Percentiles rank a stretch among this genome's conserved stretches.
Evolutionary conservation across 2,329 filamentous ascomycete genomes (phyloP).

Genomic region (Claviceps capensis): DNA sequence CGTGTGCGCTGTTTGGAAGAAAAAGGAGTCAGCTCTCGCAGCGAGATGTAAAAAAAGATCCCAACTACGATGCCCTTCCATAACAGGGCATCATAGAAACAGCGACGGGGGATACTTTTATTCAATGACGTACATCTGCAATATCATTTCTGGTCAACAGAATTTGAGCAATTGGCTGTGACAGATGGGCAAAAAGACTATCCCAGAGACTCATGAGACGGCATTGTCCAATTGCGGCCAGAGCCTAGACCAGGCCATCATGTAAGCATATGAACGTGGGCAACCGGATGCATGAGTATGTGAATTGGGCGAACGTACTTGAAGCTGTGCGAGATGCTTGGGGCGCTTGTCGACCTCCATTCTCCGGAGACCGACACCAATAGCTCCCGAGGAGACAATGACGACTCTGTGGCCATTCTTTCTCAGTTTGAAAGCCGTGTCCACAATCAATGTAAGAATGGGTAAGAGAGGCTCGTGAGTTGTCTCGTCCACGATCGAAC

Average conservation of each 20-base stretch:
- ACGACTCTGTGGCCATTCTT: slow-evolving; percentile 90
- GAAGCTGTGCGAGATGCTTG: slow-evolving; percentile 79
- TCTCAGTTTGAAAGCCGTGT: slow-evolving; percentile 76
- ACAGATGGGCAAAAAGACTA: slow-evolving; percentile 72
- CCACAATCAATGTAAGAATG: slow-evolving; percentile 81
- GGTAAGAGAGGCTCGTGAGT: slow-evolving; percentile 89
- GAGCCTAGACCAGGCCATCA: slow-evolving; percentile 37
- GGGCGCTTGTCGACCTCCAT: slow-evolving; percentile 83
- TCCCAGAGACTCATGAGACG: slow-evolving; percentile 94
- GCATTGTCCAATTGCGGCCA: slow-evolving; percentile 93
- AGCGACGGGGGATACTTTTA: no score
- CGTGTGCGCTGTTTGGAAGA: slow-evolving; percentile 52
- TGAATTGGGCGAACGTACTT: slow-evolving; percentile 33
- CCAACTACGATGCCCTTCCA: neutral
- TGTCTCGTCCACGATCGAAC: slow-evolving; percentile 95
- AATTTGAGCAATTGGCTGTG: slow-evolving; percentile 88
- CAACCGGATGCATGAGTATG: neutral
- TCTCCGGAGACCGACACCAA: slow-evolving; percentile 79
- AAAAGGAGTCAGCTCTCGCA: neutral
- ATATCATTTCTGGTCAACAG: slow-evolving; percentile 92
- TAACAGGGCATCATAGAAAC: neutral
- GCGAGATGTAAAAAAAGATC: neutral
- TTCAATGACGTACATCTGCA: slow-evolving; percentile 53
- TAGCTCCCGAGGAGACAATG: slow-evolving; percentile 92
- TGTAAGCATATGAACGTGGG: neutral